Evolutionary conservation across 257 asterid species (phyloP).

Genomic region (Phtheirospermum japonicum): DNA sequence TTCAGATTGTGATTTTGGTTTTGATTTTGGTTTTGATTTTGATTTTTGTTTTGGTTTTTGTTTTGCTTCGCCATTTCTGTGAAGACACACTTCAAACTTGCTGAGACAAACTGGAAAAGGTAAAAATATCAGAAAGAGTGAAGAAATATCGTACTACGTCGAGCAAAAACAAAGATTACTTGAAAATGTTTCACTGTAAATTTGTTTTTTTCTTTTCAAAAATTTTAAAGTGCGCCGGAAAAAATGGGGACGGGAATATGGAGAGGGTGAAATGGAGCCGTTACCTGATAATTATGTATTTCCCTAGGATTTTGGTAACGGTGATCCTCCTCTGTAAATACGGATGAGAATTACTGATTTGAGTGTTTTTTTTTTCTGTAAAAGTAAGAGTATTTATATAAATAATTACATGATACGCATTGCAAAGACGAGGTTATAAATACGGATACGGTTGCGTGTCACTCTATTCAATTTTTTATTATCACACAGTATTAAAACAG

Average conservation of each 20-base stretch:
- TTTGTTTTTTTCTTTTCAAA: constrained; percentile 16
- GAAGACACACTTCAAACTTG: too few relatives aligned
- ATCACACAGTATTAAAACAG: neutral
- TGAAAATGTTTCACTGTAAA: neutral
- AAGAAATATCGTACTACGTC: too few relatives aligned
- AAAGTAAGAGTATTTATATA: too few relatives aligned
- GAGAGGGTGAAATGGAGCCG: constrained; percentile 41
- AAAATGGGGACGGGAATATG: constrained; percentile 25
- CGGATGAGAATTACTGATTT: neutral
- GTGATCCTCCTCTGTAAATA: constrained; percentile 12
- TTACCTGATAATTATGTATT: constrained; percentile 30
- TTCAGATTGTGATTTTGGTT: neutral
- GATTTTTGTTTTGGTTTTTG: constrained; percentile 10
- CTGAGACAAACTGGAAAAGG: too few relatives aligned
- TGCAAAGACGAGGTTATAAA: too few relatives aligned
- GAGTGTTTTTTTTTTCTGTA: neutral
- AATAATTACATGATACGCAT: too few relatives aligned
- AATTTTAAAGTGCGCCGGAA: constrained; percentile 34
- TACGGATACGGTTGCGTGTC: too few relatives aligned
- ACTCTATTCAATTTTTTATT: neutral
- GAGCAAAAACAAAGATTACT: constrained; percentile 15
- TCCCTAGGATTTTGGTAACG: constrained; percentile 41
- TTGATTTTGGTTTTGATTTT: constrained; percentile 31
- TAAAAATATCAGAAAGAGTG: too few relatives aligned
- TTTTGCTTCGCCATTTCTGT: constrained; percentile 23